phyloP scores from a whole-genome alignment of 2,329 filamentous ascomycete species.

The Phialophora chinensis region DNA sequence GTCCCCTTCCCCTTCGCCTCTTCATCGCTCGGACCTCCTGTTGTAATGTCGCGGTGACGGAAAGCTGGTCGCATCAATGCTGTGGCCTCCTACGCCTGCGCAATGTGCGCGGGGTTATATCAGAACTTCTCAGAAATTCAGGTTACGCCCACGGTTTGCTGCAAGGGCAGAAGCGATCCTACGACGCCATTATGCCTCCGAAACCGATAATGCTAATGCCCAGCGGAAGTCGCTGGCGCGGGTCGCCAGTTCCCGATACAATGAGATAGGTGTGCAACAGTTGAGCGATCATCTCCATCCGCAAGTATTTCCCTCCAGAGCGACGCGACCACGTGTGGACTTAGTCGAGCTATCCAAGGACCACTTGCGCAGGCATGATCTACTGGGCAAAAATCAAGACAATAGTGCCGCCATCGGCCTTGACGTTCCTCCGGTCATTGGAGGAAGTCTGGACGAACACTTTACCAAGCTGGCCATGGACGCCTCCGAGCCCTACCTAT shows the following conservation, averaged over 20 bases:
- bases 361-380: conserved; percentile 82
- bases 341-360: conserved; percentile 80
- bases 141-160: conserved; percentile 35
- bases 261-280: conserved; percentile 93
- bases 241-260: conserved; percentile 69
- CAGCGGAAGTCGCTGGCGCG: conserved; percentile 23
- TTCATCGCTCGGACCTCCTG: background rate
- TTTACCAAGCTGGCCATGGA: conserved; percentile 88
- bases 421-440: conserved; percentile 79
- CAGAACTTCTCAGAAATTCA: conserved; percentile 40
- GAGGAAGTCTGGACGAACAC: conserved; percentile 86
- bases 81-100: conserved; percentile 39
- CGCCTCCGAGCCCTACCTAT: conserved; percentile 82
- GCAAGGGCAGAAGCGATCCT: conserved; percentile 33
- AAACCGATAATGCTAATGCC: conserved; percentile 11
- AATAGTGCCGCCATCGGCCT: conserved; percentile 77
- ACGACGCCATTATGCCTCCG: conserved; percentile 36
- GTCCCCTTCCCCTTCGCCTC: background rate
- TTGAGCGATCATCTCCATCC: conserved; percentile 80
- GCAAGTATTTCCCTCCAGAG: conserved; percentile 74
- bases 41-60: conserved; percentile 21
- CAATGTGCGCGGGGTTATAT: conserved; percentile 42
- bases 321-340: conserved; percentile 66
- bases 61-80: conserved; percentile 31
- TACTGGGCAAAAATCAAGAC: conserved; percentile 89